Percentiles rank a stretch among this genome's conserved stretches.
phyloP scores from a whole-genome alignment of 1,284 basidiomycete species.

The Malassezia restricta region DNA sequence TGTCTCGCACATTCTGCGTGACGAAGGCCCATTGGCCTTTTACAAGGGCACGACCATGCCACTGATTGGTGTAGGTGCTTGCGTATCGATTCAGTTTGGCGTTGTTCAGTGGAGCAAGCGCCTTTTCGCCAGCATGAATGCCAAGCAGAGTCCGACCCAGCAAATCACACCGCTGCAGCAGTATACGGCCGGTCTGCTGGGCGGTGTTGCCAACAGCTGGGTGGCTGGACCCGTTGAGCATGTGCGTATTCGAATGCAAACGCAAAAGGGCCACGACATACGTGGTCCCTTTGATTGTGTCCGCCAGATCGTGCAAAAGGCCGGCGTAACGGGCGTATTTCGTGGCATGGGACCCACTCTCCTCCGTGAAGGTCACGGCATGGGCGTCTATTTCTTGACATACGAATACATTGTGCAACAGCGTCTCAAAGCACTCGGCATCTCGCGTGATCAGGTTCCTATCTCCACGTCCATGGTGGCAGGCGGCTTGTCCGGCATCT shows the following conservation, averaged over 20 bases:
- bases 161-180: slow-evolving; percentile 58
- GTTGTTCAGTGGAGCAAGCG: slow-evolving; percentile 81
- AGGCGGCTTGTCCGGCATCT: slow-evolving; percentile 29
- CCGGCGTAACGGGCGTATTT: slow-evolving; percentile 70
- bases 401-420: slow-evolving; percentile 86
- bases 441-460: slow-evolving; percentile 26
- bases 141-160: background rate
- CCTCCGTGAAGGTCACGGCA: slow-evolving; percentile 58
- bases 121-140: slow-evolving; percentile 53
- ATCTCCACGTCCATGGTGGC: slow-evolving; percentile 30
- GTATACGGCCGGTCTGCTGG: slow-evolving; percentile 64
- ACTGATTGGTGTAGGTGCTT: slow-evolving; percentile 80
- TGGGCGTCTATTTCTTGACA: slow-evolving; percentile 57
- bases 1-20: slow-evolving; percentile 70
- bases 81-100: slow-evolving; percentile 93
- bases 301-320: slow-evolving; percentile 9
- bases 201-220: slow-evolving; percentile 78
- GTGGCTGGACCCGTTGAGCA: slow-evolving; percentile 94
- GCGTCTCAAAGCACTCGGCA: slow-evolving; percentile 51
- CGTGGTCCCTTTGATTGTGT: slow-evolving; percentile 46
- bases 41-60: slow-evolving; percentile 97
- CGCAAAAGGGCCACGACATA: slow-evolving; percentile 34
- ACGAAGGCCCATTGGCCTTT: slow-evolving; percentile 84
- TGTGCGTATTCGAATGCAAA: slow-evolving; percentile 70
- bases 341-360: slow-evolving; percentile 87